Percentiles rank a stretch among this genome's conserved stretches.
Conservation (phyloP, 139 green algal species). For the Tetradesmus lagerheimii region DNA sequence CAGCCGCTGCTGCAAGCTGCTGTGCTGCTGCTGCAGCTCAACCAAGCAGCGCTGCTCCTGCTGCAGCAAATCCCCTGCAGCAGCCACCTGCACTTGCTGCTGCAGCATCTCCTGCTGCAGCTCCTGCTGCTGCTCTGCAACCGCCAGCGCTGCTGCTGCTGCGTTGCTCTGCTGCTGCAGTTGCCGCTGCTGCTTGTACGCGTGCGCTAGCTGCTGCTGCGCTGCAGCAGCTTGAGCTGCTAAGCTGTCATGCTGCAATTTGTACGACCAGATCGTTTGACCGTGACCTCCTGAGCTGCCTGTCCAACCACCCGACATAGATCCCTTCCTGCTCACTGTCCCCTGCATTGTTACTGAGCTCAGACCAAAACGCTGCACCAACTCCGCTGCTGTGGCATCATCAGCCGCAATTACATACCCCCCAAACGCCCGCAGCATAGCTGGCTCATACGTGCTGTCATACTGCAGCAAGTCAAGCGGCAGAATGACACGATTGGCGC, state of each 20-base stretch:
- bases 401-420: slow-evolving; percentile 56
- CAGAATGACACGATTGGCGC: slow-evolving; percentile 16
- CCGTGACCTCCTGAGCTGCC: neutral
- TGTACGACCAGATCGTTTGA: neutral
- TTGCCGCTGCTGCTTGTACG: neutral
- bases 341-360: slow-evolving; percentile 53
- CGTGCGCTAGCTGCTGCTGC: neutral
- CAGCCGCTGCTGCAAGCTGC: neutral
- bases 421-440: slow-evolving; percentile 60
- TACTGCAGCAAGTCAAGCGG: slow-evolving; percentile 53
- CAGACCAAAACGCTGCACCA: slow-evolving; percentile 47
- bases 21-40: neutral
- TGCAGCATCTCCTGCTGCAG: neutral
- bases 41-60: slow-evolving; percentile 11
- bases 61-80: neutral
- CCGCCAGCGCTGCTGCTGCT: slow-evolving; percentile 23
- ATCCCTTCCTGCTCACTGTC: slow-evolving; percentile 52
- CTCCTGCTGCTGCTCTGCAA: neutral
- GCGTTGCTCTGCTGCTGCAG: neutral
- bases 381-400: slow-evolving; percentile 51
- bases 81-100: neutral
- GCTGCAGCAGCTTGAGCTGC: slow-evolving; percentile 31
- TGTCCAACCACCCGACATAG: slow-evolving; percentile 52
- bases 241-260: slow-evolving; percentile 37
- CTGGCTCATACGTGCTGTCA: slow-evolving; percentile 9